Percentiles rank a stretch among this genome's conserved stretches.
These are phyloP conservation scores for Aspergillus ochraceus DNA, from an alignment of 2,329 filamentous ascomycete genomes.

Conservation along the genomic window DNA sequence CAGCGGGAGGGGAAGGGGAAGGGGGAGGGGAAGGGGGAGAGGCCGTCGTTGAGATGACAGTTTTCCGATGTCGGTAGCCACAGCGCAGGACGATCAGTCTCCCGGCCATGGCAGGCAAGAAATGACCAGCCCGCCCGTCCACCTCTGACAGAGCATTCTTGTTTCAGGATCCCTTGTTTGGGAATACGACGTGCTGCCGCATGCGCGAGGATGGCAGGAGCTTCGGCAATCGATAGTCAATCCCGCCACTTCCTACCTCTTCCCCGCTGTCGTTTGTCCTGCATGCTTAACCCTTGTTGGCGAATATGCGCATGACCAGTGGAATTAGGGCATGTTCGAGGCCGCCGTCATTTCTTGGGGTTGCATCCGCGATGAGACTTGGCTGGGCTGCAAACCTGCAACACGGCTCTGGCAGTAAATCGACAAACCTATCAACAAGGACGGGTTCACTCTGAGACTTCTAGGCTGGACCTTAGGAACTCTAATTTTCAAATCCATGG, in stretches of 20 bases:
- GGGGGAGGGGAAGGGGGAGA: slow-evolving; percentile 28
- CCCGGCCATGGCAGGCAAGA: not conserved
- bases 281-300: not conserved
- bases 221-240: not conserved
- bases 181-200: slow-evolving; percentile 2
- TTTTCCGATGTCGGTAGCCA: not conserved
- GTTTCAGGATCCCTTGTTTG: not conserved
- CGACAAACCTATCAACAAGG: slow-evolving; percentile 6
- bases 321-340: not conserved
- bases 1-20: slow-evolving; percentile 31
- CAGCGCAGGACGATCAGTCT: not conserved
- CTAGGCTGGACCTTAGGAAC: slow-evolving; percentile 15
- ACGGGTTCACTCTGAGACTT: slow-evolving; percentile 7
- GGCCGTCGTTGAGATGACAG: slow-evolving; percentile 23
- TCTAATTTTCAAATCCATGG: slow-evolving; percentile 12
- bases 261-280: not conserved
- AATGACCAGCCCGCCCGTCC: not conserved
- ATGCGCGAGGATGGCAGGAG: not conserved
- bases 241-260: not conserved
- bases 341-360: not conserved
- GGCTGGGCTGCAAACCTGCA: not conserved
- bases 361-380: not conserved
- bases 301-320: slow-evolving; percentile 1
- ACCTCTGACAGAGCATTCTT: not conserved
- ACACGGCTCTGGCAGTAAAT: not conserved